Evolutionary conservation across 2,329 filamentous ascomycete genomes (phyloP).

Genomic region (Sodiomyces alkalinus): DNA sequence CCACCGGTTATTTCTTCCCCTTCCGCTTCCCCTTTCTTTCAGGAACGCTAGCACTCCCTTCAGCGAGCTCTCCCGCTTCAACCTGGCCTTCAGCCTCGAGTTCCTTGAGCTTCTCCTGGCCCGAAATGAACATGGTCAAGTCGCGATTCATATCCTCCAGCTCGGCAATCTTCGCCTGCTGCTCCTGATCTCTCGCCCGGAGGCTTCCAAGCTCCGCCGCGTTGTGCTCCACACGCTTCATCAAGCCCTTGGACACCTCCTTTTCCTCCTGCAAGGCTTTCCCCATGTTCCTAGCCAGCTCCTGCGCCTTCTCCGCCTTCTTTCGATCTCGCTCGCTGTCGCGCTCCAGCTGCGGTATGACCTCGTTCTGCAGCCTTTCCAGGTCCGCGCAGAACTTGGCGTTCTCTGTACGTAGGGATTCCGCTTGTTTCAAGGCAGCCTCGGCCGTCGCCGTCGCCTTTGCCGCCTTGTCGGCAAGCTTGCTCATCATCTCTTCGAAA

Average conservation of each 20-base stretch:
- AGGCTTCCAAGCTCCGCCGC: slow-evolving; percentile 45
- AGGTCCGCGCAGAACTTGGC: slow-evolving; percentile 26
- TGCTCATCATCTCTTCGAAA: slow-evolving; percentile 83
- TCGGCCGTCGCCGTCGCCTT: slow-evolving; percentile 56
- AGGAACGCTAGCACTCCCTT: slow-evolving; percentile 54
- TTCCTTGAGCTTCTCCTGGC: slow-evolving; percentile 64
- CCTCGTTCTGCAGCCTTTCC: slow-evolving; percentile 32
- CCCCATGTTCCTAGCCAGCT: slow-evolving; percentile 60
- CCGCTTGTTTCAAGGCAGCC: slow-evolving; percentile 36
- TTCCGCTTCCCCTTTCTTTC: slow-evolving; percentile 41
- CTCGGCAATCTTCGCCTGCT: slow-evolving; percentile 52
- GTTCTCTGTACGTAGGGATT: slow-evolving; percentile 29
- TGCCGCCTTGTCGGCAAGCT: slow-evolving; percentile 77
- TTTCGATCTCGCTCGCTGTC: slow-evolving; percentile 54
- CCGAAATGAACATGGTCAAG: slow-evolving; percentile 73
- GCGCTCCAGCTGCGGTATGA: slow-evolving; percentile 54
- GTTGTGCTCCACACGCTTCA: slow-evolving; percentile 67
- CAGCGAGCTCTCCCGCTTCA: slow-evolving; percentile 57
- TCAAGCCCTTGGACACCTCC: slow-evolving; percentile 61
- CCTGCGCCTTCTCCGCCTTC: slow-evolving; percentile 56
- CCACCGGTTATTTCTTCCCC: slow-evolving; percentile 28
- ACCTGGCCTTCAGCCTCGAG: slow-evolving; percentile 44
- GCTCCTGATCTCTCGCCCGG: slow-evolving; percentile 37
- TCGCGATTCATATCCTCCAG: slow-evolving; percentile 78
- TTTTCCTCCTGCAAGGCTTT: slow-evolving; percentile 78